These are phyloP conservation scores for Dysphania ambrosioides DNA, from an alignment of 148 eudicot species.

Conservation along the genomic window DNA sequence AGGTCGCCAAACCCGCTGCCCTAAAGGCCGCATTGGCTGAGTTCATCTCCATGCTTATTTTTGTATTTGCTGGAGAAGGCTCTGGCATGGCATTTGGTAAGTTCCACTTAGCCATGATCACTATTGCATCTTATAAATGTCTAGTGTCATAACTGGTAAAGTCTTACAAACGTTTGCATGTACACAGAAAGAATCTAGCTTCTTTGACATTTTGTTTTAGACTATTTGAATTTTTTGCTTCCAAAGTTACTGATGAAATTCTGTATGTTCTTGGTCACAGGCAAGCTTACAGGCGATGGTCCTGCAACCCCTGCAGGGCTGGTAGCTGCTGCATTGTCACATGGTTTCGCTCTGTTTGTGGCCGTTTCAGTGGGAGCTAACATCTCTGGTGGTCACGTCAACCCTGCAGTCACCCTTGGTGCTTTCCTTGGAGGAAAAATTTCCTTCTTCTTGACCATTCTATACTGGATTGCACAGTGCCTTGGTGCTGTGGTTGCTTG, in stretches of 20 bases:
- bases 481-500: constrained; percentile 79
- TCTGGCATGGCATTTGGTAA: constrained; percentile 81
- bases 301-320: constrained; percentile 61
- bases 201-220: no score
- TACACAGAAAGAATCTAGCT: not conserved
- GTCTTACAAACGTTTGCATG: not conserved
- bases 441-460: constrained; percentile 39
- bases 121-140: not conserved
- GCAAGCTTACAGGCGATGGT: constrained; percentile 50
- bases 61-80: constrained; percentile 81
- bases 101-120: constrained; percentile 15
- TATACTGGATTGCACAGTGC: constrained; percentile 68
- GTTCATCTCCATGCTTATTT: constrained; percentile 80
- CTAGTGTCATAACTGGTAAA: not conserved
- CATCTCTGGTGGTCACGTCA: constrained; percentile 84
- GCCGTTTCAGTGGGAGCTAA: constrained; percentile 72
- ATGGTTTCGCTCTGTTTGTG: constrained; percentile 66
- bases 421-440: constrained; percentile 75
- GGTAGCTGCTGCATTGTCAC: constrained; percentile 65
- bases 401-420: constrained; percentile 81
- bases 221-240: not conserved
- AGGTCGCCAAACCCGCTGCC: constrained; percentile 51
- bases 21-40: constrained; percentile 70
- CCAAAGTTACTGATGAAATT: constrained; percentile 6
- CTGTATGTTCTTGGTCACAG: constrained; percentile 27